Base-by-base conservation (phyloP, 805 yeast species). In the Pichia nanzhaoensis region DNA sequence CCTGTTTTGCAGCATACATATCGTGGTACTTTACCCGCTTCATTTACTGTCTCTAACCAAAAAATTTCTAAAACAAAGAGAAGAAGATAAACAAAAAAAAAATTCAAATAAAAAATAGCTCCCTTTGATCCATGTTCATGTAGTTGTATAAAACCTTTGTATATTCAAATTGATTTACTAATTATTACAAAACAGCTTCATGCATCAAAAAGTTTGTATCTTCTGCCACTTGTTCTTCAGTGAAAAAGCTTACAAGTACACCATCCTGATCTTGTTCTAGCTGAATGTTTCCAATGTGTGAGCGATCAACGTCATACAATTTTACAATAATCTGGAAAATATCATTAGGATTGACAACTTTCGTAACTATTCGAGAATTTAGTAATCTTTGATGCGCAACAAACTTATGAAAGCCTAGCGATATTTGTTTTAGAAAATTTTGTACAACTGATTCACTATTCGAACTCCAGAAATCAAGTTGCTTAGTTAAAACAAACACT, bases 1-100 rank as follows among this genome's bases (percentile, higher is more conserved):
- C 95, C 96, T 1, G 81, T 84, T 0, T 70, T 84, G 46, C 79
- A 79, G 58, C 75, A 80, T 20, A 86, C 82, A 52, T 89, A 86
- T 57, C 66, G 75, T 32, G 97, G 97, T 39, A 73, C 83, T 1
- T 70, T 90, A 56, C 96, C 96, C 1, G 84, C 85, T 2, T 65
- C 73, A 9, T 41, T 44, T 20, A 42, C 39, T 10, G 39, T 44
- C 17, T 32, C 37, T 22, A 48, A 41, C 16, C 47, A 51, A 21
- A 42, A 36, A 17, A 14, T 38, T 18, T 18, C 43, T 14, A 42
- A 35, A 34, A 33, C 41, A 18, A 46, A 46, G 16, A 46, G 43
- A 24, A 46, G 37, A 31, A 34, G 39, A 16, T 46, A 5, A 32
- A 7, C 16, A 17, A 22, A 18, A 14, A 16, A 16, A 3, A 8